Conservation (phyloP, 768 basidiomycete species). For the Paxillus involutus region DNA sequence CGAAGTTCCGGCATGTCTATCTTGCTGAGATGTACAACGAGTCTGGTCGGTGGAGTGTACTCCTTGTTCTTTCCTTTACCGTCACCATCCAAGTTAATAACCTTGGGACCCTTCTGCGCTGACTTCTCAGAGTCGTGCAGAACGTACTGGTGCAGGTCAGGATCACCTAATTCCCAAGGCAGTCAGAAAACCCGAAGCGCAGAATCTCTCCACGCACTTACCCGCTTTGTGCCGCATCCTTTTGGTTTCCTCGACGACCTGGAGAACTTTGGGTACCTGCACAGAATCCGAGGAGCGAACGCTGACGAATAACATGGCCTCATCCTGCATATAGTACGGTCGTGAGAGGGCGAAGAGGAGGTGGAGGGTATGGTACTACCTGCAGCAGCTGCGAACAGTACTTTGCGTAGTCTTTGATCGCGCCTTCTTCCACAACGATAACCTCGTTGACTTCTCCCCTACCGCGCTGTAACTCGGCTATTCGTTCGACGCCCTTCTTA, state of each 20-base stretch:
- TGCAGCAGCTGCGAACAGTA: conserved; percentile 65
- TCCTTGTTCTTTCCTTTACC: conserved; percentile 43
- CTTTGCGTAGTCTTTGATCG: conserved; percentile 62
- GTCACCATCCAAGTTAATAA: conserved; percentile 63
- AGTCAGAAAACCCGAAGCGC: not conserved
- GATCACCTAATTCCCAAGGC: conserved; percentile 48
- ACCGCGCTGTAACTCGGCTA: conserved; percentile 68
- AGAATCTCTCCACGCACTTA: conserved; percentile 24
- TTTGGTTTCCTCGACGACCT: conserved; percentile 78
- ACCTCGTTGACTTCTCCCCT: conserved; percentile 77
- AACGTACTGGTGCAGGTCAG: conserved; percentile 76
- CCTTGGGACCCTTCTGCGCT: conserved; percentile 53
- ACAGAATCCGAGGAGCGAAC: conserved; percentile 61
- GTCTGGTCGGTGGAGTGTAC: conserved; percentile 67
- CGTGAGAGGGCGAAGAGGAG: not conserved
- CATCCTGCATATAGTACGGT: conserved; percentile 47
- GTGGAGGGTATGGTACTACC: conserved; percentile 33
- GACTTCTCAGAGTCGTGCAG: conserved; percentile 55
- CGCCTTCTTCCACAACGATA: conserved; percentile 64
- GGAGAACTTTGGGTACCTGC: conserved; percentile 76
- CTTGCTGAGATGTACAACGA: conserved; percentile 80
- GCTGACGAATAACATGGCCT: conserved; percentile 78
- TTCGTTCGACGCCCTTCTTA: conserved; percentile 65
- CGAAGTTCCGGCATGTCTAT: conserved; percentile 82
- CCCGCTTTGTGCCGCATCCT: conserved; percentile 76